These are phyloP conservation scores for Neurospora sp. DNA, from an alignment of 495 filamentous ascomycete species.

Conservation along the genomic window DNA sequence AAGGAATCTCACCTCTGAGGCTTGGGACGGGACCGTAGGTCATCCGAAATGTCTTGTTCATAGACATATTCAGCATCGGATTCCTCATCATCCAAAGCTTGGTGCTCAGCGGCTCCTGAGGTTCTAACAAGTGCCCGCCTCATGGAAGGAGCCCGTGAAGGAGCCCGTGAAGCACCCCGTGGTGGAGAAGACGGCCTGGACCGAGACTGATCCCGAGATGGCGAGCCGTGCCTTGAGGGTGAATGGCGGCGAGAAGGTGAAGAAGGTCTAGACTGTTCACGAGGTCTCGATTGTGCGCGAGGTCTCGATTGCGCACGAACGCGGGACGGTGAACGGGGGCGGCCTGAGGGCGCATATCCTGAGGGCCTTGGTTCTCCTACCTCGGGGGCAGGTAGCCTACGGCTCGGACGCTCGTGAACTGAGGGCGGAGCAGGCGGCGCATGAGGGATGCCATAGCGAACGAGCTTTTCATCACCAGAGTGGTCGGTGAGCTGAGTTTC, in stretches of 20 bases:
- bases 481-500: slow-evolving; percentile 28
- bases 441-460: slow-evolving; percentile 7
- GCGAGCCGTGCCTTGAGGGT: neutral
- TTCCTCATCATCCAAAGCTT: slow-evolving; percentile 4
- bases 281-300: neutral
- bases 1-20: slow-evolving; percentile 25
- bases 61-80: slow-evolving; percentile 18
- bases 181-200: neutral
- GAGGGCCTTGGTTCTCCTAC: neutral
- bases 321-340: neutral
- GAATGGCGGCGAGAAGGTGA: slow-evolving; percentile 5
- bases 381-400: neutral
- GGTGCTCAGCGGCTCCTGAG: neutral
- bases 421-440: slow-evolving; percentile 5
- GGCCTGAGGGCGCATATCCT: slow-evolving; percentile 12
- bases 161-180: neutral
- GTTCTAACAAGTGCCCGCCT: neutral
- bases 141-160: neutral
- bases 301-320: neutral
- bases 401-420: slow-evolving; percentile 17
- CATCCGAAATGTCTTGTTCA: slow-evolving; percentile 19
- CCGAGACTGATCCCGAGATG: slow-evolving; percentile 15
- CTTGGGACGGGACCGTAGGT: slow-evolving; percentile 21
- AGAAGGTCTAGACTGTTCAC: slow-evolving; percentile 2
- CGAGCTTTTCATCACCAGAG: slow-evolving; percentile 24